Evolutionary conservation across 345 rosid genomes (phyloP).

Genomic region (Camelina laxa): DNA sequence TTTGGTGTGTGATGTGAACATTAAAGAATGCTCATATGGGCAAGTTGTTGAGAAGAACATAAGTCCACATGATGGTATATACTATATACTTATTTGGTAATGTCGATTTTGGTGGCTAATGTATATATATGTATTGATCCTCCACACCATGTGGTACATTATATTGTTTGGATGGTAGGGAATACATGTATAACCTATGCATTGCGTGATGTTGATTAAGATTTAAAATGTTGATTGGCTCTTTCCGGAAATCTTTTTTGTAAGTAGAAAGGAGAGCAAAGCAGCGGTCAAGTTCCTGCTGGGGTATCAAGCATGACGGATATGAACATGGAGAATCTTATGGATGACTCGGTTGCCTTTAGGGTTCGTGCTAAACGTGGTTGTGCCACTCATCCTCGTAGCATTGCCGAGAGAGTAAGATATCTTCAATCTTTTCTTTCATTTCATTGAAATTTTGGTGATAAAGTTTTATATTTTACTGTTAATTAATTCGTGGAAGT

Average conservation of each 20-base stretch:
- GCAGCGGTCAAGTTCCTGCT: constrained; percentile 43
- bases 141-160: not conserved
- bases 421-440: not conserved
- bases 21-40: not conserved
- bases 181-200: constrained; percentile 10
- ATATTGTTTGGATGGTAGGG: not conserved
- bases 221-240: constrained; percentile 17
- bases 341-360: constrained; percentile 69
- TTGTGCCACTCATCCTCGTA: constrained; percentile 86
- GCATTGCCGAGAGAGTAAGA: constrained; percentile 83
- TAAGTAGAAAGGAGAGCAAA: constrained; percentile 64
- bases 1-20: not conserved
- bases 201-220: constrained; percentile 20
- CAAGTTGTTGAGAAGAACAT: not conserved
- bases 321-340: constrained; percentile 60
- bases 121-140: not conserved
- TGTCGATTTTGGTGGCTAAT: not conserved
- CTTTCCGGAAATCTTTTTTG: not conserved
- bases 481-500: not conserved
- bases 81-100: not conserved
- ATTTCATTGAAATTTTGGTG: not conserved
- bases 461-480: not conserved
- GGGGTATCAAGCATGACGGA: constrained; percentile 45
- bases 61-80: not conserved
- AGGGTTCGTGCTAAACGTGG: constrained; percentile 84